These are phyloP conservation scores for Fonsecaea pedrosoi DNA, from an alignment of 2,329 filamentous ascomycete genomes.

Conservation along the genomic window DNA sequence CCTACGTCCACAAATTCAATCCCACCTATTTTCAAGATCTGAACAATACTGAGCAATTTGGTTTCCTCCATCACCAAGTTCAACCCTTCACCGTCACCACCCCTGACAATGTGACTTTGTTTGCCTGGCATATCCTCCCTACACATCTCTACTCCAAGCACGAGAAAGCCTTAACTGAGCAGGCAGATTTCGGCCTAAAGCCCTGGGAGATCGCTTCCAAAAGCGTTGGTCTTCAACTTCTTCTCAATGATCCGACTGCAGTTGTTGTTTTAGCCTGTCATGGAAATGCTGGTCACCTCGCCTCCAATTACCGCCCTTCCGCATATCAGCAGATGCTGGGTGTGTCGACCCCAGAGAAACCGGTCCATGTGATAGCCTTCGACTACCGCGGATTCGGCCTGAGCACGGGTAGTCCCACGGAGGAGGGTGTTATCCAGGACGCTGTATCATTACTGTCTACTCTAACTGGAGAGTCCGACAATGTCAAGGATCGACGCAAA, in stretches of 20 bases:
- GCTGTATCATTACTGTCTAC: slow-evolving; percentile 76
- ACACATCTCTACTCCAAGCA: slow-evolving; percentile 76
- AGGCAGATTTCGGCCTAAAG: slow-evolving; percentile 36
- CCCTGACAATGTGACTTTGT: slow-evolving; percentile 76
- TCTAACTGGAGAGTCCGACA: slow-evolving; percentile 45
- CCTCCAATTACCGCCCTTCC: slow-evolving; percentile 75
- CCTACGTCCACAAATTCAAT: slow-evolving; percentile 84
- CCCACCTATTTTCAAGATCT: slow-evolving; percentile 72
- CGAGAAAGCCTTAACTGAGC: slow-evolving; percentile 62
- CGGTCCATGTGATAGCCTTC: slow-evolving; percentile 79
- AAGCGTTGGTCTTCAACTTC: slow-evolving; percentile 58
- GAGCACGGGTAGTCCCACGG: slow-evolving; percentile 76
- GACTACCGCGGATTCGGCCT: slow-evolving; percentile 71
- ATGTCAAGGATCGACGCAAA: neutral
- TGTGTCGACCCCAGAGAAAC: slow-evolving; percentile 66
- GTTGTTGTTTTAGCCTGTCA: slow-evolving; percentile 63
- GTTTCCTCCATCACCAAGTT: slow-evolving; percentile 64
- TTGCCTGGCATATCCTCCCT: slow-evolving; percentile 90
- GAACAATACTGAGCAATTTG: slow-evolving; percentile 40
- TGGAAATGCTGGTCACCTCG: slow-evolving; percentile 83
- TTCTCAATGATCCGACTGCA: slow-evolving; percentile 58
- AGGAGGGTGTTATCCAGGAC: slow-evolving; percentile 81
- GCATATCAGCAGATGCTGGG: slow-evolving; percentile 79
- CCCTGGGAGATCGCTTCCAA: slow-evolving; percentile 52
- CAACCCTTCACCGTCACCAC: slow-evolving; percentile 81